Evolutionary conservation across 1,139 yeast genomes (phyloP).

Genomic region (Blastobotrys ciferrii): DNA sequence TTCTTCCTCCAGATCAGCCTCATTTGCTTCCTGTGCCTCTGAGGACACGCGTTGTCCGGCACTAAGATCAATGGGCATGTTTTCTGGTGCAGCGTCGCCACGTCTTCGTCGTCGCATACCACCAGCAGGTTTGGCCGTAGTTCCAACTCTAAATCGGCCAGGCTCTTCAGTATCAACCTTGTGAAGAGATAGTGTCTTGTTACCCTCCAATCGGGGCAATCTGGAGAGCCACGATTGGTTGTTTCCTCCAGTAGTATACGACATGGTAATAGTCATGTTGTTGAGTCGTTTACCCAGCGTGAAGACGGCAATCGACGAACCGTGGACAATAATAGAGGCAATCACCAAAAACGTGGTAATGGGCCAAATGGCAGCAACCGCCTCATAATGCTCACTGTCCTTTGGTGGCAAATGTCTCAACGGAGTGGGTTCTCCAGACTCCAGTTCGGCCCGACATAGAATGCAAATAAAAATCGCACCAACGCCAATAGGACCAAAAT

Average conservation of each 20-base stretch:
- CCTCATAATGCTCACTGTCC: slow-evolving; percentile 60
- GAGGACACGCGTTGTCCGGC: slow-evolving; percentile 30
- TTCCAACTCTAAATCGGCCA: slow-evolving; percentile 26
- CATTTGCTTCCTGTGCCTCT: slow-evolving; percentile 22
- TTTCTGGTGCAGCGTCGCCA: slow-evolving; percentile 39
- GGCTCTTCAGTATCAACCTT: slow-evolving; percentile 67
- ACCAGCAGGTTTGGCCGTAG: slow-evolving; percentile 73
- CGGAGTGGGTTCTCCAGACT: slow-evolving; percentile 64
- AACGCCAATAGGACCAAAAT: slow-evolving; percentile 97
- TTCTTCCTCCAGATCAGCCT: slow-evolving; percentile 22
- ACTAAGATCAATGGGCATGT: slow-evolving; percentile 33
- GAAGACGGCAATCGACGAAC: slow-evolving; percentile 93
- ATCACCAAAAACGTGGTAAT: slow-evolving; percentile 79
- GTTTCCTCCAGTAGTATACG: slow-evolving; percentile 75
- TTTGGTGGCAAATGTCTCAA: slow-evolving; percentile 52
- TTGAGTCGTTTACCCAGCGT: slow-evolving; percentile 86
- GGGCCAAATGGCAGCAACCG: slow-evolving; percentile 85
- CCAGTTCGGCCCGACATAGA: slow-evolving; percentile 77
- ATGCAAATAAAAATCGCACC: slow-evolving; percentile 93
- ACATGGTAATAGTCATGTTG: slow-evolving; percentile 89
- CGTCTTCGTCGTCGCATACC: slow-evolving; percentile 56
- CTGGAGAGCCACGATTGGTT: slow-evolving; percentile 81
- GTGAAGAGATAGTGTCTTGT: slow-evolving; percentile 76
- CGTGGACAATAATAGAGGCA: slow-evolving; percentile 88
- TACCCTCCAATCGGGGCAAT: slow-evolving; percentile 68